A percentile compares a stretch with the other conserved stretches of the same genome.
phyloP scores from a whole-genome alignment of 352 stramenopile species.

The Lagenidium sp. region DNA sequence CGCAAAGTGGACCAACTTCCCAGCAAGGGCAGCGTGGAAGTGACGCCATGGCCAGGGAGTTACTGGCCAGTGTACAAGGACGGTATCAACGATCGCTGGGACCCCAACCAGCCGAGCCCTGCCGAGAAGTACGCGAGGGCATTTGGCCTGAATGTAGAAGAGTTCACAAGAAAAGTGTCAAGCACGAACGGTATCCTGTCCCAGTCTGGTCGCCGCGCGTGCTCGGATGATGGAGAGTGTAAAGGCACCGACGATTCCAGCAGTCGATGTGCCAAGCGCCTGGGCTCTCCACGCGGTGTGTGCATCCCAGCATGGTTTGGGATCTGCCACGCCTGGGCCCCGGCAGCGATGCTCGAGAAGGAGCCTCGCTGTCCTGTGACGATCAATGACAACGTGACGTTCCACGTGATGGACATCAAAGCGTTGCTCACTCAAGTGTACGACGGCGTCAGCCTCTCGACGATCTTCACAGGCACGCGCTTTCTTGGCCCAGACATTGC shows the following conservation, averaged over 20 bases:
- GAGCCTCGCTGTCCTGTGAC: constrained; percentile 6
- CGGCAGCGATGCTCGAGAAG: constrained; percentile 1
- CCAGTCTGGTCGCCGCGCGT: background rate
- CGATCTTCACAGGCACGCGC: constrained; percentile 6
- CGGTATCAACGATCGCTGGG: constrained; percentile 22
- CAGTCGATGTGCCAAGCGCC: background rate
- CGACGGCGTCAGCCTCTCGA: constrained; percentile 4
- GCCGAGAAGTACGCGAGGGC: constrained; percentile 12
- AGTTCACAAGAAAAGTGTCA: constrained; percentile 10
- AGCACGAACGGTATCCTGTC: constrained; percentile 5
- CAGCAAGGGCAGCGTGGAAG: background rate
- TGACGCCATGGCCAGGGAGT: constrained; percentile 30
- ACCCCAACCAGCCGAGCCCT: background rate
- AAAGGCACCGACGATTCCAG: background rate
- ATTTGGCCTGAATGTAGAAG: constrained; percentile 6
- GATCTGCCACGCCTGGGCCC: constrained; percentile 1
- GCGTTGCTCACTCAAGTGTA: constrained; percentile 8
- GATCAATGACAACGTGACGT: constrained; percentile 1
- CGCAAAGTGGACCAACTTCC: background rate
- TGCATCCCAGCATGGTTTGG: constrained; percentile 5
- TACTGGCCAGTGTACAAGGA: constrained; percentile 58
- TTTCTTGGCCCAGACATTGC: constrained; percentile 1
- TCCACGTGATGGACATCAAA: constrained; percentile 19
- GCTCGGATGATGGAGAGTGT: constrained; percentile 3
- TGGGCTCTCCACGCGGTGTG: background rate